phyloP scores from a whole-genome alignment of 345 rosid species.

The Hypericum androsaemum region DNA sequence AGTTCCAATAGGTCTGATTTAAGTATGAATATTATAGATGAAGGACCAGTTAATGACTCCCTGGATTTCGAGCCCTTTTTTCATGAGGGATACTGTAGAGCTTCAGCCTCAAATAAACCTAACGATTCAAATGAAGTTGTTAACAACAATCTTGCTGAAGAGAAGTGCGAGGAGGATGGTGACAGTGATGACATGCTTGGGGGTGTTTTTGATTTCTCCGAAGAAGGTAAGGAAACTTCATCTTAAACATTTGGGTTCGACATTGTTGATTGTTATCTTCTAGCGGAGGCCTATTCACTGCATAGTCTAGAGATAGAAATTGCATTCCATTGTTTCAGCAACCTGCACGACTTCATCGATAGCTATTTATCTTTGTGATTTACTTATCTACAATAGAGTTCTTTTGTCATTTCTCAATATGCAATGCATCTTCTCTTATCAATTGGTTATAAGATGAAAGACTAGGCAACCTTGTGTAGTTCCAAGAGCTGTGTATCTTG shows the following conservation, averaged over 20 bases:
- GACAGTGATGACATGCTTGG: slow-evolving; percentile 86
- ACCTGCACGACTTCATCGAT: too few species aligned
- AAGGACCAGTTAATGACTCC: too few species aligned
- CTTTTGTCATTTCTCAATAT: too few species aligned
- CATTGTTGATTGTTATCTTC: slow-evolving; percentile 64
- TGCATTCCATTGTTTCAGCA: too few species aligned
- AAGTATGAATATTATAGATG: slow-evolving; percentile 35
- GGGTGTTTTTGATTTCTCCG: slow-evolving; percentile 86
- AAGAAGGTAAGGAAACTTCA: slow-evolving; percentile 51
- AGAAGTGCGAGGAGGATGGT: slow-evolving; percentile 55
- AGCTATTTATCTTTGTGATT: too few species aligned
- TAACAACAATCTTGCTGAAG: neutral
- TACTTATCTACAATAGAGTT: too few species aligned
- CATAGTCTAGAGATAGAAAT: slow-evolving; percentile 18
- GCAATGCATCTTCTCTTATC: too few species aligned
- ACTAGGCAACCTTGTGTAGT: neutral
- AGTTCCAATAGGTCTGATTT: slow-evolving; percentile 57
- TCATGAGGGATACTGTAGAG: too few species aligned
- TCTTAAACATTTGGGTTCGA: slow-evolving; percentile 36
- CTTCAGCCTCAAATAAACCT: too few species aligned
- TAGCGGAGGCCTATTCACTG: slow-evolving; percentile 67
- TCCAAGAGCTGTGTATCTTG: slow-evolving; percentile 2
- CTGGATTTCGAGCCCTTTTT: too few species aligned
- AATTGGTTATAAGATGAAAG: too few species aligned
- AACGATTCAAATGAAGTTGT: too few species aligned